Evolutionary conservation across 2,329 filamentous ascomycete species (phyloP).

Genomic region (Aureobasidium sp.): DNA sequence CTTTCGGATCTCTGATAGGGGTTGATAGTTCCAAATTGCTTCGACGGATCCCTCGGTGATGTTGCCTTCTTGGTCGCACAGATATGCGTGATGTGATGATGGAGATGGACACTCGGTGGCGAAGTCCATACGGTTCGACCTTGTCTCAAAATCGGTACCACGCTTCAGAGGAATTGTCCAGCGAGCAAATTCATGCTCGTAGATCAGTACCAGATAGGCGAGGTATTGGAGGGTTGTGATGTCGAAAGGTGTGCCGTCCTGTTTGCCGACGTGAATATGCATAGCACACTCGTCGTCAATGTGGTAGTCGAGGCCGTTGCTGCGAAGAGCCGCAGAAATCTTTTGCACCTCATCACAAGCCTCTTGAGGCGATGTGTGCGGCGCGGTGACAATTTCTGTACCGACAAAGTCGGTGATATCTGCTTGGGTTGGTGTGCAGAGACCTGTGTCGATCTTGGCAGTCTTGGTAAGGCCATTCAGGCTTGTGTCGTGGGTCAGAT

Average conservation of each 20-base stretch:
- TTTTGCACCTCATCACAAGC: neutral
- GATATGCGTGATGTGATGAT: neutral
- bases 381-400: conserved; percentile 6
- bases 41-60: conserved; percentile 1
- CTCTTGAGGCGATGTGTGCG: neutral
- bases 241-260: conserved; percentile 9
- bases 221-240: conserved; percentile 19
- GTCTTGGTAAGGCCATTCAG: neutral
- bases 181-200: conserved; percentile 18
- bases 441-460: neutral
- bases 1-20: conserved; percentile 9
- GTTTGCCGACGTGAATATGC: conserved; percentile 21
- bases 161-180: conserved; percentile 13
- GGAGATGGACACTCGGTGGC: conserved; percentile 8
- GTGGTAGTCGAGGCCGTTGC: conserved; percentile 6
- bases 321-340: neutral
- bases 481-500: neutral
- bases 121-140: conserved; percentile 13
- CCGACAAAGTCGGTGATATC: neutral
- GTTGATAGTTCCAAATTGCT: neutral
- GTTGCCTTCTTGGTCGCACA: conserved; percentile 2
- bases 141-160: conserved; percentile 11
- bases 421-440: neutral
- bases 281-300: conserved; percentile 17
- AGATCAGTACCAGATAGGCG: conserved; percentile 18